A percentile compares a stretch with the other conserved stretches of the same genome.
Evolutionary conservation across 169 alveolate species (phyloP).

Genomic region (Perkinsus chesapeaki): DNA sequence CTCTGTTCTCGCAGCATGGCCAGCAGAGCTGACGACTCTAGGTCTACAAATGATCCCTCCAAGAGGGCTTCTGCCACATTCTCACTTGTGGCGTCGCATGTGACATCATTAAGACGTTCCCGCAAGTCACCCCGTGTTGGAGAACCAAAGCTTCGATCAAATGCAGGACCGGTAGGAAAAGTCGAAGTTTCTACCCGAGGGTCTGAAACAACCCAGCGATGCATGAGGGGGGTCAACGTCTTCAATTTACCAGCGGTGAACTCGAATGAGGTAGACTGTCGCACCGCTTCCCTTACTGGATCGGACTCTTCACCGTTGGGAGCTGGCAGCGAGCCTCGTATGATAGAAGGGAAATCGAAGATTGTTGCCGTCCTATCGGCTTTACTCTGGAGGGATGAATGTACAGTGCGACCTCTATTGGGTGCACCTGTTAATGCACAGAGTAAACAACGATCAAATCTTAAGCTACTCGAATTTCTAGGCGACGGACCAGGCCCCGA

Average conservation of each 20-base stretch:
- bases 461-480: too few relatives aligned
- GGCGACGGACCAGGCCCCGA: too few relatives aligned
- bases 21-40: background rate
- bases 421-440: background rate
- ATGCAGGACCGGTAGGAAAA: too few relatives aligned
- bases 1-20: background rate
- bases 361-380: background rate
- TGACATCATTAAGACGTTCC: background rate
- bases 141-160: too few relatives aligned
- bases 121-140: too few relatives aligned
- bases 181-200: too few relatives aligned
- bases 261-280: background rate
- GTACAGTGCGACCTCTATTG: background rate
- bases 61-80: background rate
- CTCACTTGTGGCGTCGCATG: background rate
- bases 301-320: background rate
- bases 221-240: too few relatives aligned
- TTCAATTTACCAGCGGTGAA: background rate
- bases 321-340: background rate
- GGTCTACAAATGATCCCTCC: too few relatives aligned
- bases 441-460: too few relatives aligned
- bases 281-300: background rate
- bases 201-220: too few relatives aligned
- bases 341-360: background rate
- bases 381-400: background rate